These are phyloP conservation scores for Globisporangium rhizosaccharum DNA, from an alignment of 352 stramenopile genomes.

Conservation along the genomic window DNA sequence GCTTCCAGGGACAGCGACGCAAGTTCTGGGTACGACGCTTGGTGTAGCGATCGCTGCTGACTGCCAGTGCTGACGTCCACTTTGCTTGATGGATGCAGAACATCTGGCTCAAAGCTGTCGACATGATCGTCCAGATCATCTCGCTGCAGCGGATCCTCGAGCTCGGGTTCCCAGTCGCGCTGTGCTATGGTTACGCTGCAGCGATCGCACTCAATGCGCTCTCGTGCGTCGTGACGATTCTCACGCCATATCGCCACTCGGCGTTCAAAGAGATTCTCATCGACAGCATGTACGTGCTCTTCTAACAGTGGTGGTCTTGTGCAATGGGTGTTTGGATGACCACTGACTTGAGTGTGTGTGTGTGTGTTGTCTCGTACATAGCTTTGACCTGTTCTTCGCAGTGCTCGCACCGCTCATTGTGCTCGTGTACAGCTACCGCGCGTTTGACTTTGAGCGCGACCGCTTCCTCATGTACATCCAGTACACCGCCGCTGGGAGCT, in stretches of 20 bases:
- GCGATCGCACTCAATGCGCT: slow-evolving; percentile 26
- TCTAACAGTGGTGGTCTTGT: too few relatives aligned
- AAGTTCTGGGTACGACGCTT: slow-evolving; percentile 34
- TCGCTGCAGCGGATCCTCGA: slow-evolving; percentile 25
- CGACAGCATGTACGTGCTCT: slow-evolving; percentile 24
- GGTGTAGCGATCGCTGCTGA: neutral
- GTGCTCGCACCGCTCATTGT: slow-evolving; percentile 27
- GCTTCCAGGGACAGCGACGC: slow-evolving; percentile 23
- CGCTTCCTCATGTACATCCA: slow-evolving; percentile 18
- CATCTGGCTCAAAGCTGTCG: slow-evolving; percentile 24
- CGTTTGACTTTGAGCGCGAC: slow-evolving; percentile 28
- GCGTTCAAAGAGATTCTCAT: slow-evolving; percentile 27
- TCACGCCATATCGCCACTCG: slow-evolving; percentile 17
- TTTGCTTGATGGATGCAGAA: slow-evolving; percentile 17
- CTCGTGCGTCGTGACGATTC: slow-evolving; percentile 18
- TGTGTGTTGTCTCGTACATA: slow-evolving; percentile 4
- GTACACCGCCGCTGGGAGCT: slow-evolving; percentile 15
- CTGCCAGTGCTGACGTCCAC: too few relatives aligned
- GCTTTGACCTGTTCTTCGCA: slow-evolving; percentile 32
- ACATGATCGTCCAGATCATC: slow-evolving; percentile 22
- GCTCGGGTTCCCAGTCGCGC: slow-evolving; percentile 17
- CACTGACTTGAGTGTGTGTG: neutral
- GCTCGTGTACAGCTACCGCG: slow-evolving; percentile 23
- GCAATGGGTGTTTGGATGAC: too few relatives aligned
- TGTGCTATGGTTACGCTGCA: slow-evolving; percentile 24